Percentiles rank a stretch among this genome's conserved stretches.
phyloP scores from a whole-genome alignment of 148 eudicot genomes.

The Linanthus parryae region DNA sequence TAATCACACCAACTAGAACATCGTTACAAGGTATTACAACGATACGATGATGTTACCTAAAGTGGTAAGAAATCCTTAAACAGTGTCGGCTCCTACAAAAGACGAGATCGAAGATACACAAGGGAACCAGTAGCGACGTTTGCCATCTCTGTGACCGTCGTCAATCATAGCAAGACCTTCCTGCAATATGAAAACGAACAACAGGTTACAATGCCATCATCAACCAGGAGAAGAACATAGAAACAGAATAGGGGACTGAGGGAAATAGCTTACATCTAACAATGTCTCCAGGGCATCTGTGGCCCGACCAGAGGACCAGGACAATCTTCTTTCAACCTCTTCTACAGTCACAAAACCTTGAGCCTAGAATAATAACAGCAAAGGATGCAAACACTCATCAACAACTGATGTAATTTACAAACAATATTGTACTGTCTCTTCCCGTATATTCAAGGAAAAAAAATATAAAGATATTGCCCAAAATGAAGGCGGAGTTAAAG shows the following conservation, averaged over 20 bases:
- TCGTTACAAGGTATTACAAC: no score
- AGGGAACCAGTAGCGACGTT: conserved; percentile 89
- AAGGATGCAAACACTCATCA: background rate
- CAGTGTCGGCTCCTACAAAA: conserved; percentile 47
- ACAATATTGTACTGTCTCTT: no score
- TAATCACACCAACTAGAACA: no score
- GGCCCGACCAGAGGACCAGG: conserved; percentile 91
- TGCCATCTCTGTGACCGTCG: conserved; percentile 85
- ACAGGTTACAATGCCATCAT: background rate
- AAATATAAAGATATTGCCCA: no score
- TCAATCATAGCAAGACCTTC: conserved; percentile 98
- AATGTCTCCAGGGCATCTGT: conserved; percentile 90
- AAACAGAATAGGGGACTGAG: background rate
- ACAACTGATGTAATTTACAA: background rate
- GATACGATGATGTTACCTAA: no score
- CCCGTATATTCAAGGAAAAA: no score
- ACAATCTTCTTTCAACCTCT: conserved; percentile 72
- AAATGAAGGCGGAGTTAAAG: background rate
- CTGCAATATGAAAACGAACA: conserved; percentile 37
- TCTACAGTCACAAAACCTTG: conserved; percentile 92
- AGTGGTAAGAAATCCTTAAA: conserved; percentile 15
- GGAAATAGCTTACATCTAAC: conserved; percentile 50
- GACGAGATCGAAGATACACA: conserved; percentile 85
- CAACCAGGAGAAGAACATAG: background rate
- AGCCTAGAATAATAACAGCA: conserved; percentile 33